Base-by-base conservation (phyloP, 2,329 filamentous ascomycete genomes). In the Diatrype stigma region DNA sequence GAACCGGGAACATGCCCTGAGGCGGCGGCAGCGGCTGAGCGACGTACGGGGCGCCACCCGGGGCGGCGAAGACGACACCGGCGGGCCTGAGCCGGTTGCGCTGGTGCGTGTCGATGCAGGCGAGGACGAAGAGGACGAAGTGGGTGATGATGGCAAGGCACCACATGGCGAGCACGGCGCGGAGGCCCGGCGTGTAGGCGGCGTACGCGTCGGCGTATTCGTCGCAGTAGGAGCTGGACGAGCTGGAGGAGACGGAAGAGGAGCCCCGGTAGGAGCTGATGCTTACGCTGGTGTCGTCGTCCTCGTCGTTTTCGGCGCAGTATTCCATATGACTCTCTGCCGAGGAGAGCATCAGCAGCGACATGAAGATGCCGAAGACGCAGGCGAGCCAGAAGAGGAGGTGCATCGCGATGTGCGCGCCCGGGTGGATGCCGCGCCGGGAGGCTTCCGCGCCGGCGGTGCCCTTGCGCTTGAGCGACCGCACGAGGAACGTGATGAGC, bases 71-170 rank as follows among this genome's bases (percentile, higher is more conserved):
- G 42, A 60, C 48, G 14, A 61, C 28, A 10, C 59, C 57, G 1
- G 57, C 50, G 14, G 57, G 51, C 49, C 49, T 60, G 34, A 60
- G 16, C 11, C 45, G 10, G 47, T 67, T 67, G 21, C 63, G 63
- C 49, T 55, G 62, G 42, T 65, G 58, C 8, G 63, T 65, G 30
- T 67, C 64, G 54, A 66, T 59, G 53, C 64, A 67, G 16, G 63
- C 64, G 22, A 65, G 34, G 11, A 66, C 84, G 70, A 91, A 93
- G 6, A 94, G 97, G 42, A 82, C 78, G 57, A 96, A 82, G 63
- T 96, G 94, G 32, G 92, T 78, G 50, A 96, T 75, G 60, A 90
- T 81, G 0, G 91, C 88, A 38, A 87, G 72, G 22, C 83, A 87
- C 32, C 90, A 82, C 62, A 97, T 87, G 4, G 86, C 81, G 58